Percentiles rank a stretch among this genome's conserved stretches.
phyloP scores from a whole-genome alignment of 1,139 yeast species.

The Nakaseomyces kungkrabaensis region DNA sequence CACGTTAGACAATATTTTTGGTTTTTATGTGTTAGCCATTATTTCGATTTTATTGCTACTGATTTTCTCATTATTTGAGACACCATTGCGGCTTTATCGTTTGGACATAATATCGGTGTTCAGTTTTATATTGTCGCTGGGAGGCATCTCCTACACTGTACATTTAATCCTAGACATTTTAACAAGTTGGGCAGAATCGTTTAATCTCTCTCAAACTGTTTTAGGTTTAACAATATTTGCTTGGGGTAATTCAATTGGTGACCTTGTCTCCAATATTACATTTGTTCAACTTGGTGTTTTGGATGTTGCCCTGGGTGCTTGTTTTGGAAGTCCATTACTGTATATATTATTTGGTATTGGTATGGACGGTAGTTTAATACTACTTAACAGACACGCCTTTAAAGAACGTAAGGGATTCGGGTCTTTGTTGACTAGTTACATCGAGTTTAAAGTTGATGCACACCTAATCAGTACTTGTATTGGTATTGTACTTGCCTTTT shows the following conservation, averaged over 20 bases:
- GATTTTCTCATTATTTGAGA: not conserved
- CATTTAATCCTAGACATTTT: conserved; percentile 63
- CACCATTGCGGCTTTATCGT: conserved; percentile 9
- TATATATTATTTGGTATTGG: conserved; percentile 57
- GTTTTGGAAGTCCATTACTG: conserved; percentile 84
- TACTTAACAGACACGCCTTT: conserved; percentile 18
- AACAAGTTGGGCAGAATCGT: conserved; percentile 50
- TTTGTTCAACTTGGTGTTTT: conserved; percentile 83
- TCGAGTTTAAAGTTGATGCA: conserved; percentile 36
- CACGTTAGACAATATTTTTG: not conserved
- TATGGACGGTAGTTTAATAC: conserved; percentile 49
- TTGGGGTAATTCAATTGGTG: conserved; percentile 84
- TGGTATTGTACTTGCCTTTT: conserved; percentile 45
- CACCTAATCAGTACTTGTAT: conserved; percentile 43
- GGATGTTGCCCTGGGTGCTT: conserved; percentile 87
- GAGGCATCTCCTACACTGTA: conserved; percentile 71
- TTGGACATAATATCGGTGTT: conserved; percentile 35
- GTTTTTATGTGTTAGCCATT: conserved; percentile 5
- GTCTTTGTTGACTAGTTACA: conserved; percentile 7
- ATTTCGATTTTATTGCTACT: not conserved
- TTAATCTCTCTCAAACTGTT: conserved; percentile 64
- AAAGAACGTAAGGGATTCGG: conserved; percentile 5
- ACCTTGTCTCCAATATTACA: conserved; percentile 73
- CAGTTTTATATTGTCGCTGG: conserved; percentile 61
- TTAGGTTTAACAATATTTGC: conserved; percentile 83